These are phyloP conservation scores for Entelexis paramagnoliae DNA, from an alignment of 1,139 yeast species.

Conservation along the genomic window DNA sequence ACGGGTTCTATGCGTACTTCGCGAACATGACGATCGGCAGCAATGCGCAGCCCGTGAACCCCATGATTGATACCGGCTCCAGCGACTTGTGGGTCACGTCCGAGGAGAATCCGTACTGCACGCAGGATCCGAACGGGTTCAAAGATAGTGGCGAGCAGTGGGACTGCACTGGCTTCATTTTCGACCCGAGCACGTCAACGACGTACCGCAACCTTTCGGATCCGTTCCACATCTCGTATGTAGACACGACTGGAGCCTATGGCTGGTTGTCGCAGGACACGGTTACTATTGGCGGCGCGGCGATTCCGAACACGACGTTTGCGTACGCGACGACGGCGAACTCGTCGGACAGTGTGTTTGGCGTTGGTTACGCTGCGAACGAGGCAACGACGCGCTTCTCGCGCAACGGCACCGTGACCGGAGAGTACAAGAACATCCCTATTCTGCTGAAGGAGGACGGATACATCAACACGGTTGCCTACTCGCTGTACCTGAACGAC, in stretches of 20 bases:
- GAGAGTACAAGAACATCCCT: conserved; percentile 23
- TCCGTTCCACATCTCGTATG: conserved; percentile 41
- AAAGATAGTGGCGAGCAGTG: background rate
- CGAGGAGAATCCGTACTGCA: conserved; percentile 22
- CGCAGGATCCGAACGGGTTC: background rate
- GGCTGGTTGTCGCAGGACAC: conserved; percentile 55
- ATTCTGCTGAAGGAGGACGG: conserved; percentile 22
- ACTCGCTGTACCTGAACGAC: conserved; percentile 45
- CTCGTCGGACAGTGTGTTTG: conserved; percentile 49
- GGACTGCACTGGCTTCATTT: conserved; percentile 8
- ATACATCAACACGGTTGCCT: conserved; percentile 31
- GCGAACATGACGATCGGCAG: conserved; percentile 30
- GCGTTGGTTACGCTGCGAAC: conserved; percentile 38
- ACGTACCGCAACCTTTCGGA: conserved; percentile 13
- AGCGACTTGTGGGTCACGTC: conserved; percentile 35
- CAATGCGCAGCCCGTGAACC: conserved; percentile 31
- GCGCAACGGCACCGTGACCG: conserved; percentile 7
- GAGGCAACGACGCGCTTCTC: conserved; percentile 10
- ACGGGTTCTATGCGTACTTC: conserved; percentile 13
- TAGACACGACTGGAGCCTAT: conserved; percentile 47
- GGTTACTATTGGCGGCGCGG: conserved; percentile 37
- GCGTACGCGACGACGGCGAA: conserved; percentile 49
- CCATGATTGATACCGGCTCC: conserved; percentile 39
- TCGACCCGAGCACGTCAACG: conserved; percentile 11
- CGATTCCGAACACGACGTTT: conserved; percentile 40